phyloP scores from a whole-genome alignment of 768 basidiomycete species.

The Pulveroboletus sp. region DNA sequence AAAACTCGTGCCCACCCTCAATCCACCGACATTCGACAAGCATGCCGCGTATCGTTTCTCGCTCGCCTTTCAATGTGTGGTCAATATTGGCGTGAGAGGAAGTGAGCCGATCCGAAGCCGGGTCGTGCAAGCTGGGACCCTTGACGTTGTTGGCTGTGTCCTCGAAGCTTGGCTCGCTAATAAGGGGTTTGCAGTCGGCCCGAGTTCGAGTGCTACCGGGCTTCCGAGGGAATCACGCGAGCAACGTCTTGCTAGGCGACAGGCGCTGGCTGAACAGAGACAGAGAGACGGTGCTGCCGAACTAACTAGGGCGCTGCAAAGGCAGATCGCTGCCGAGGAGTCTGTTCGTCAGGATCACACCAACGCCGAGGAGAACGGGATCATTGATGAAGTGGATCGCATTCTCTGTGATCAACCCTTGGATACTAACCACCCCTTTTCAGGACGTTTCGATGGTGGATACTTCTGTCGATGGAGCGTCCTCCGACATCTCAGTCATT shows the following conservation, averaged over 20 bases:
- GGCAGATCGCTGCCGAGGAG: slow-evolving; percentile 40
- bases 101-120: slow-evolving; percentile 85
- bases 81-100: slow-evolving; percentile 96
- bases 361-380: slow-evolving; percentile 4
- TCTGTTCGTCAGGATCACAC: slow-evolving; percentile 17
- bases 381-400: slow-evolving; percentile 24
- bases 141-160: slow-evolving; percentile 91
- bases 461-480: slow-evolving; percentile 10
- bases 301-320: slow-evolving; percentile 52
- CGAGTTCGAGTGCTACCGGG: slow-evolving; percentile 72
- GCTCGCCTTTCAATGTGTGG: slow-evolving; percentile 93
- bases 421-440: slow-evolving; percentile 8
- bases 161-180: slow-evolving; percentile 89
- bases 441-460: slow-evolving; percentile 35
- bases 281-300: slow-evolving; percentile 53
- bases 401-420: neutral
- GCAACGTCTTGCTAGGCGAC: slow-evolving; percentile 59
- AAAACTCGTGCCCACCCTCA: slow-evolving; percentile 55
- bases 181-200: slow-evolving; percentile 82
- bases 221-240: slow-evolving; percentile 71
- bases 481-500: slow-evolving; percentile 22
- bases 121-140: slow-evolving; percentile 90
- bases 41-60: slow-evolving; percentile 86
- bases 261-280: slow-evolving; percentile 50
- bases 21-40: slow-evolving; percentile 69